Evolutionary conservation across 805 yeast genomes (phyloP), one percentile per base, ranked within the genome.

Genomic region (Saturnispora serradocipensis): DNA sequence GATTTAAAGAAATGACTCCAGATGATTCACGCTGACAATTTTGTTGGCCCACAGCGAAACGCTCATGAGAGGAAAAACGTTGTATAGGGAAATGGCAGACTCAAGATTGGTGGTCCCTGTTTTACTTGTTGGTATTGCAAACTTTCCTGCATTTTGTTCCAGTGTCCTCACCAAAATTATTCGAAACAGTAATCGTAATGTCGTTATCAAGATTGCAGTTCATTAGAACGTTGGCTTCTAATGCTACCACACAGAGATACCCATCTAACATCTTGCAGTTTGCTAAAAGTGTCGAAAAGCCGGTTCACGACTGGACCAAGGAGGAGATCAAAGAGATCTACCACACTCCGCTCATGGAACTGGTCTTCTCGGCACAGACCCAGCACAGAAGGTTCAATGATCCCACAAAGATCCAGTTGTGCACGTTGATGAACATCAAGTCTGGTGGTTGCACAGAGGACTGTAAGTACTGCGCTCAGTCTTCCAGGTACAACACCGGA

Each of bases 381-480:
- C 85, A 82, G 53, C 91, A 86, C 62, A 67, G 89, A 40, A 73
- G 71, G 53, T 76, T 74, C 67, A 88, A 86, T 61, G 80, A 84
- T 55, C 87, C 89, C 1, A 59, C 71, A 0, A 81, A 84, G 61
- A 82, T 85, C 25, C 93, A 86, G 62, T 70, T 86, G 48, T 86
- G 93, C 67, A 84, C 91, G 2, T 71, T 86, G 57, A 72, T 85
- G 69, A 81, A 80, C 54, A 84, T 86, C 63, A 86, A 86, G 61
- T 76, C 85, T 2, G 93, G 93, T 49, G 91, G 93, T 1, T 85
- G 93, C 62, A 72, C 88, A 2, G 93, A 86, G 59, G 90, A 86
- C 63, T 86, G 93, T 63, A 81, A 80, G 59, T 86, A 86, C 66
- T 86, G 93, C 67, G 81, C 93, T 1, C 93, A 86, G 60, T 83